Percentiles rank a stretch among this genome's conserved stretches.
Evolutionary conservation across 2,329 filamentous ascomycete species (phyloP).

Genomic region (Aphanocladium album): DNA sequence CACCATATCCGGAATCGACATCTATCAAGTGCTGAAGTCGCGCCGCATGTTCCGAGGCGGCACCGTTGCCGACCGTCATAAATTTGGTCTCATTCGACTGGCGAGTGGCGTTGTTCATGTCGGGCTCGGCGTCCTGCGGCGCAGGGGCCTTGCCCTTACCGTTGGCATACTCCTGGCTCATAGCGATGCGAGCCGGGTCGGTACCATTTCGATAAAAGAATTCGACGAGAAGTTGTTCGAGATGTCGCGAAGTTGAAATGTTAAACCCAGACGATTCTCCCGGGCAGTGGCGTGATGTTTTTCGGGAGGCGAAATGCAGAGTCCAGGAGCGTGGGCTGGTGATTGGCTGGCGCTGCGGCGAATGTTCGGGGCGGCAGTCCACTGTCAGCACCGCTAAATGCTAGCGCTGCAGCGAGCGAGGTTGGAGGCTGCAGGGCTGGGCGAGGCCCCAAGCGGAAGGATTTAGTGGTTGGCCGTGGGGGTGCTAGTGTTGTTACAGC

Average conservation of each 20-base stretch:
- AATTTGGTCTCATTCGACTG: slow-evolving; percentile 54
- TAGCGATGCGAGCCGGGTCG: slow-evolving; percentile 29
- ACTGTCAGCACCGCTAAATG: neutral
- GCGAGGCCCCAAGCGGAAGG: neutral
- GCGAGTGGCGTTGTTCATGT: slow-evolving; percentile 24
- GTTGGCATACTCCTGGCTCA: slow-evolving; percentile 57
- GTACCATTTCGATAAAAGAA: neutral
- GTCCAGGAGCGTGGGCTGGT: neutral
- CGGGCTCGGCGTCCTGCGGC: slow-evolving; percentile 24
- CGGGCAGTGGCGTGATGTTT: slow-evolving; percentile 12
- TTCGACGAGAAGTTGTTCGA: neutral
- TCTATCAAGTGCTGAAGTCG: slow-evolving; percentile 78
- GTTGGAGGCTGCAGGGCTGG: neutral
- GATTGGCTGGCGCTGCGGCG: slow-evolving; percentile 10
- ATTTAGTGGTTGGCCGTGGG: no score
- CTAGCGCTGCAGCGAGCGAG: neutral
- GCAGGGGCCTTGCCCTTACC: slow-evolving; percentile 48
- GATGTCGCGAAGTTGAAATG: neutral
- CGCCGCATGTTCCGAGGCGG: slow-evolving; percentile 74
- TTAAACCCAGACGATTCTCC: neutral
- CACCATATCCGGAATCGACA: slow-evolving; percentile 86
- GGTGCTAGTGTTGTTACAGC: neutral
- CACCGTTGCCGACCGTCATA: slow-evolving; percentile 83
- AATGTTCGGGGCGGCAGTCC: slow-evolving; percentile 1
- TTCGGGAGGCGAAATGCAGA: slow-evolving; percentile 8